Evolutionary conservation across 768 basidiomycete genomes (phyloP), one percentile per base, ranked within the genome.

Genomic region (Saitozyma sp.): DNA sequence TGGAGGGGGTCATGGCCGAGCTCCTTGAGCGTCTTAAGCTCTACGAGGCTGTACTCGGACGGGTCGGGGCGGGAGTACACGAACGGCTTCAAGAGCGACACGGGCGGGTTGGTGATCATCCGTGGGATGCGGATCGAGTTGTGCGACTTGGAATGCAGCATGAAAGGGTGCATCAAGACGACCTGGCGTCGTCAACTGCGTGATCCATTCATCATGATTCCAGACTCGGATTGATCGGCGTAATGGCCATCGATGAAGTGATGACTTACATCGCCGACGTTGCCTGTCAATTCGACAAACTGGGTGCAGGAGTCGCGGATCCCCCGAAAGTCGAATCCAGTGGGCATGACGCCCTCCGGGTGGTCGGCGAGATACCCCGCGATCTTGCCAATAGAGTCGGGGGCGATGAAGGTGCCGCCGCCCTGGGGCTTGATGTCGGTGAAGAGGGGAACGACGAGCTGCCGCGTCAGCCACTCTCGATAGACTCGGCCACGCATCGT

Each of bases 91-190:
- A 81, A 82, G 55, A 86, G 77, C 43, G 83, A 78, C 8, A 86
- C 85, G 5, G 86, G 86, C 57, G 87, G 86, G 66, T 88, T 88
- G 50, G 86, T 86, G 71, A 88, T 88, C 58, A 88, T 80, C 63
- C 86, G 81, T 29, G 84, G 85, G 17, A 82, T 76, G 29, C 87
- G 83, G 46, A 84, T 78, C 66, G 84, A 80, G 71, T 87, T 88
- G 74, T 84, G 85, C 40, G 85, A 84, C 10, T 86, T 86, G 11
- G 86, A 84, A 68, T 87, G 87, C 65, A 86, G 73, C 85, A 87
- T 87, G 54, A 87, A 75, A 11, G 86, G 85, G 75, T 87, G 49
- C 49, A 50, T 50, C 49, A 50, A 14, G 17, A 50, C 29, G 17
- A 50, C 49, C 49, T 50, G 49, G n/a, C 9, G 10, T 17, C 17